Base-by-base conservation (phyloP, 768 basidiomycete species). In the Imleria badia region DNA sequence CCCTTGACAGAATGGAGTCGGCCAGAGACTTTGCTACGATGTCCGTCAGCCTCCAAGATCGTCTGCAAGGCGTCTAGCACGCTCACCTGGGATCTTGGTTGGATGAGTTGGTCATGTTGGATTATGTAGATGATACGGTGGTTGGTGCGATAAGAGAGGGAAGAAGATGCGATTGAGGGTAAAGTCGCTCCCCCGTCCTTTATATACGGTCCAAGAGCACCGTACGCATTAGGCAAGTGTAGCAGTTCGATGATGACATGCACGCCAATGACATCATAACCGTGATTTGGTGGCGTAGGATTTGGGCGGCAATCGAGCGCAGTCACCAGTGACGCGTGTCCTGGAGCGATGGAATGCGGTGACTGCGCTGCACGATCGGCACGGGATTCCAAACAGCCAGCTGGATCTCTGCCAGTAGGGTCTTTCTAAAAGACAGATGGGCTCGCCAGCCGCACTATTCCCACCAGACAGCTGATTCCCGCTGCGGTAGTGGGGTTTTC, bases 1-100 rank as follows among this genome's bases (percentile, higher is more conserved):
- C 75, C 76, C 63, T 76, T 78, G 20, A 66, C 31, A 2, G 76
- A 73, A 51, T 76, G 75, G n/a, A 55, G 58, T 47, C 72, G 65
- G 23, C 74, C 75, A 45, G 69, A 53, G 26, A 58, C 13, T 57
- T 76, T 76, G 60, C 75, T 75, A 20, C 17, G 15, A 13, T 7
- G 15, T 10, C 15, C 1, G 29, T 63, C 43, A 58, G 41, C 20
- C 9, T 31, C 11, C 1, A 3, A 1, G 31, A 3, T 12, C 19
- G 26, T 6, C 20, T 0, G 9, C 30, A 10, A 5, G 14, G 17
- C n/a, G 19, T 20, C 48, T 10, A 41, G 9, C n/a, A 14, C 7
- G 19, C 60, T 58, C 22, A 72, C 69, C 69, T 71, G 2, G 69
- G 59, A 0, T 71, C 63, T 56, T 68, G 62, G 59, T 35, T 59